Percentiles rank a stretch among this genome's conserved stretches.
Evolutionary conservation across 2,329 filamentous ascomycete genomes (phyloP).

Genomic region (Colletotrichum orchidophilum): DNA sequence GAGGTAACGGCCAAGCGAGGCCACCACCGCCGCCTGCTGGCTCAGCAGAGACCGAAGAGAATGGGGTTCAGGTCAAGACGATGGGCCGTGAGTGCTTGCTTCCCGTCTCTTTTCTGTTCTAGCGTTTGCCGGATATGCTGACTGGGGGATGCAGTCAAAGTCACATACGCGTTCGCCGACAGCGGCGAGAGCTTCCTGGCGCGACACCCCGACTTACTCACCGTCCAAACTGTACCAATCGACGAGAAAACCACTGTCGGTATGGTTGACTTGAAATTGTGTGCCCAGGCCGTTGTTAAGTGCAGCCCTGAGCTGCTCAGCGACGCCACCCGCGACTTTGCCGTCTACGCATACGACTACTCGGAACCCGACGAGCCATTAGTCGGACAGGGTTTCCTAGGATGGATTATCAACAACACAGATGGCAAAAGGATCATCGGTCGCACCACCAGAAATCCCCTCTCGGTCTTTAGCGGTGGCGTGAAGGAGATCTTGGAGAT

Average conservation of each 20-base stretch:
- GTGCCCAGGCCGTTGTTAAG: slow-evolving; percentile 81
- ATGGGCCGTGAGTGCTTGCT: slow-evolving; percentile 71
- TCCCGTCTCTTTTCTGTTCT: slow-evolving; percentile 7
- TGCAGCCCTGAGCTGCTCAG: slow-evolving; percentile 86
- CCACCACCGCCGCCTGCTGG: slow-evolving; percentile 28
- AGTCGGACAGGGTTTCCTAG: slow-evolving; percentile 95
- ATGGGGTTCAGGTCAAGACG: slow-evolving; percentile 65
- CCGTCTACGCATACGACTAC: slow-evolving; percentile 97
- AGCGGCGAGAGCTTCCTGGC: slow-evolving; percentile 90
- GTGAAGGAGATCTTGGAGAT: slow-evolving; percentile 92
- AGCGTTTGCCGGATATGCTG: slow-evolving; percentile 5
- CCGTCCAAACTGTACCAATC: slow-evolving; percentile 81
- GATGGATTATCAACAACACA: slow-evolving; percentile 69
- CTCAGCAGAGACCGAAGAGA: slow-evolving; percentile 48
- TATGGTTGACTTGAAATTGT: slow-evolving; percentile 86
- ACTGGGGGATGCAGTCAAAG: slow-evolving; percentile 74
- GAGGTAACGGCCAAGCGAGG: slow-evolving; percentile 38
- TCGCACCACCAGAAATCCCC: slow-evolving; percentile 85
- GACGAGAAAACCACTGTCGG: slow-evolving; percentile 86
- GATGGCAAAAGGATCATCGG: slow-evolving; percentile 79
- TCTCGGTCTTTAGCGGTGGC: slow-evolving; percentile 85
- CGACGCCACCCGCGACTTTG: slow-evolving; percentile 82
- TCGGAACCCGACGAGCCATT: slow-evolving; percentile 93
- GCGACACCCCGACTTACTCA: slow-evolving; percentile 80
- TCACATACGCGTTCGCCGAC: slow-evolving; percentile 95